phyloP scores from a whole-genome alignment of 2,329 filamentous ascomycete genomes.

The Stagonosporopsis chrysanthemi region DNA sequence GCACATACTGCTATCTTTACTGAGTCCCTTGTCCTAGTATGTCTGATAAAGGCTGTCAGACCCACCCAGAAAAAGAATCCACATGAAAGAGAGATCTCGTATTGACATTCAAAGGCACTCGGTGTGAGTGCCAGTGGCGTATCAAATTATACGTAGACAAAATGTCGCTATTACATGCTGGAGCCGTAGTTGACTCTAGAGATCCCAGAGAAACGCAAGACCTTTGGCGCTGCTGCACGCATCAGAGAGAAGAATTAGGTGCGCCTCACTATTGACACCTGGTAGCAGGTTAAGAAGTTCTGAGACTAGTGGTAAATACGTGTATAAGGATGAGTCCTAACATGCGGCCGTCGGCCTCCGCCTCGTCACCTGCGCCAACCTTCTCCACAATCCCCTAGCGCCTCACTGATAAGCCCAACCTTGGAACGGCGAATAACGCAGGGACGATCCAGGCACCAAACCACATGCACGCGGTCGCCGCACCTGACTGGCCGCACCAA shows the following conservation, averaged over 20 bases:
- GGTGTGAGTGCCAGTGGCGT: background rate
- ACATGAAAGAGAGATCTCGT: background rate
- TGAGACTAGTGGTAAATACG: too few species aligned
- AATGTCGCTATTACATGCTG: background rate
- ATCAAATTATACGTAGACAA: background rate
- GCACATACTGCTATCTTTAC: too few species aligned
- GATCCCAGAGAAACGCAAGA: too few species aligned
- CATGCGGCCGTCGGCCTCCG: slow-evolving; percentile 3
- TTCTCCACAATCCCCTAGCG: slow-evolving; percentile 18
- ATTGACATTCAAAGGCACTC: background rate
- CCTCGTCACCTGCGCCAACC: slow-evolving; percentile 3
- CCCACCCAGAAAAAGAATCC: too few species aligned
- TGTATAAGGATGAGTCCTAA: too few species aligned
- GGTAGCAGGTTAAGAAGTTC: background rate
- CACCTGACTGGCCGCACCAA: slow-evolving; percentile 35
- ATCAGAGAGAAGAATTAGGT: too few species aligned
- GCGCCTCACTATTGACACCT: background rate
- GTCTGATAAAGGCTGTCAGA: too few species aligned
- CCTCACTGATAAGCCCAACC: slow-evolving; percentile 16
- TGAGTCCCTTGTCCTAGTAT: too few species aligned
- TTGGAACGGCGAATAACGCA: slow-evolving; percentile 19
- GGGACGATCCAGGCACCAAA: slow-evolving; percentile 21
- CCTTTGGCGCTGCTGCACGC: background rate
- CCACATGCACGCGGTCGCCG: slow-evolving; percentile 16
- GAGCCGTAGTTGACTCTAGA: background rate